Evolutionary conservation across 148 eudicot species (phyloP).

Genomic region (Heliosperma pusillum): DNA sequence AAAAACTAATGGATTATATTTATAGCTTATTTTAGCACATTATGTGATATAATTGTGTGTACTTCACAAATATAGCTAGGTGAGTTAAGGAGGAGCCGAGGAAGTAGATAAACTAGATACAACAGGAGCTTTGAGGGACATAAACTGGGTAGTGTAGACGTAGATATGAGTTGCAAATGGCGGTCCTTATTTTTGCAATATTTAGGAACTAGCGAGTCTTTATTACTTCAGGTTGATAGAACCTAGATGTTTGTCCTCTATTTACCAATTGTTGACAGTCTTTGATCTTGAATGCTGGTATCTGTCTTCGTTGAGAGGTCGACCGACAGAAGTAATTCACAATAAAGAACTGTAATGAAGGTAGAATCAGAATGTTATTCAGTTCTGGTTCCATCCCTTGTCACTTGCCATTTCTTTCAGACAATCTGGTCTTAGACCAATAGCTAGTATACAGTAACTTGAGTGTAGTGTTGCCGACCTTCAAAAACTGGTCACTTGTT

Average conservation of each 20-base stretch:
- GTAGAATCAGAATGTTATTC: conserved; percentile 4
- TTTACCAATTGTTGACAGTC: neutral
- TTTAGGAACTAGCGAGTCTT: too few relatives aligned
- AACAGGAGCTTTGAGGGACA: too few relatives aligned
- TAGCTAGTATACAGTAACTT: conserved; percentile 37
- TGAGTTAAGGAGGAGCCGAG: too few relatives aligned
- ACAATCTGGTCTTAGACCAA: conserved; percentile 31
- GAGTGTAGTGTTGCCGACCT: conserved; percentile 24
- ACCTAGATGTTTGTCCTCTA: neutral
- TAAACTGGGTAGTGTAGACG: too few relatives aligned
- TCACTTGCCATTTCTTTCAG: conserved; percentile 27
- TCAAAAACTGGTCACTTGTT: conserved; percentile 16
- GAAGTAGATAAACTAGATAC: too few relatives aligned
- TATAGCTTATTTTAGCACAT: too few relatives aligned
- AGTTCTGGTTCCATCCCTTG: conserved; percentile 18
- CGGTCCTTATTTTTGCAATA: too few relatives aligned
- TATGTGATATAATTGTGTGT: too few relatives aligned
- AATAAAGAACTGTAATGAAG: conserved; percentile 17
- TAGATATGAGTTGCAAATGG: too few relatives aligned
- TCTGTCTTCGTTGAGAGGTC: conserved; percentile 19
- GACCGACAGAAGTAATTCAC: conserved; percentile 3
- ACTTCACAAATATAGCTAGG: too few relatives aligned
- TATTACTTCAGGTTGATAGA: neutral
- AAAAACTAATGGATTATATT: too few relatives aligned
- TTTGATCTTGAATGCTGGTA: neutral